Evolutionary conservation across 1,139 yeast genomes (phyloP), one percentile per base, ranked within the genome.

Genomic region (Meyerozyma athensensis): DNA sequence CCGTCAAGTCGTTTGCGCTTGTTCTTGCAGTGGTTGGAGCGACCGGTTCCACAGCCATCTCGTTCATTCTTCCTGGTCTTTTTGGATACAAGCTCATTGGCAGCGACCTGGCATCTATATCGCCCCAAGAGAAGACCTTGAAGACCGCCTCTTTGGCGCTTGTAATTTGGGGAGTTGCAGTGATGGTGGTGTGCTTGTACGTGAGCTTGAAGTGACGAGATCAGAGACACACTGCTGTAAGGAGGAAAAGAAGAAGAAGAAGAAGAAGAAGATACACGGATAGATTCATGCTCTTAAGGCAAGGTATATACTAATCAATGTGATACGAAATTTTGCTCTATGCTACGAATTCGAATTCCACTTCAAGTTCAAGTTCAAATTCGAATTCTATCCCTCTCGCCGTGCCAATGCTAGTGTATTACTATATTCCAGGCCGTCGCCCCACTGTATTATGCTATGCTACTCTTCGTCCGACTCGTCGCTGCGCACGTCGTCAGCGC

Each of bases 31-130:
- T 77, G 14, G 80, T 77, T 9, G 83, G 83, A 2, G 83, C 96
- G 3, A 90, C 97, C 0, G 97, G 97, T 0, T 86, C 96, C 2
- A 89, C 97, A 0, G 82, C 96, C 10, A 90, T 90, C 41, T 86
- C 96, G 12, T 90, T 90, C 57, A 89, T 90, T 37, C 71, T 90
- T 39, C 97, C 97, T 0, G 97, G 97, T 0, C 66, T 89, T 26
- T 90, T 77, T 51, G 82, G 81, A 1, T 74, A 65, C 51, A 76
- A 73, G 46, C 56, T 72, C 50, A 56, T 67, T 50, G 65, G 72
- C 2, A 55, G 63, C n/a, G 60, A 56, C 19, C 36, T 39, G 5
- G 42, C 38, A 17, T 35, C 32, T 7, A 43, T 42, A 7, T 34
- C 41, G 7, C 31, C n/a, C 14, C 19, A 21, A 4, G 46, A 44